phyloP scores from a whole-genome alignment of 495 filamentous ascomycete species.

The Hyaloscypha finlandica region DNA sequence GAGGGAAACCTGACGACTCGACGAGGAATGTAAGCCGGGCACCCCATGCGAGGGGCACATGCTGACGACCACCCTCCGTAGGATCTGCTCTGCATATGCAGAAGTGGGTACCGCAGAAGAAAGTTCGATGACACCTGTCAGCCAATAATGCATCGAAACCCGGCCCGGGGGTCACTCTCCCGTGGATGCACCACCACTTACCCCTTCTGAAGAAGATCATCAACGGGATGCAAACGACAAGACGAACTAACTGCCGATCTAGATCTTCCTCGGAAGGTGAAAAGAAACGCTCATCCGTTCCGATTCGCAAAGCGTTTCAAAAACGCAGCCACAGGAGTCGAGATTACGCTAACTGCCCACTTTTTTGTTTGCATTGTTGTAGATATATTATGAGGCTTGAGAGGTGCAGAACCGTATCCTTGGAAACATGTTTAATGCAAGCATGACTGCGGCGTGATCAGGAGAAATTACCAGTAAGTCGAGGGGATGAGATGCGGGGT shows the following conservation, averaged over 20 bases:
- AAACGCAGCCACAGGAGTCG: neutral
- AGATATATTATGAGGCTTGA: neutral
- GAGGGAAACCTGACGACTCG: too few relatives aligned
- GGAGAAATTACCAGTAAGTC: neutral
- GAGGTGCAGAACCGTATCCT: neutral
- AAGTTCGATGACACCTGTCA: neutral
- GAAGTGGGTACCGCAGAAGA: neutral
- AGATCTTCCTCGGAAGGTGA: neutral
- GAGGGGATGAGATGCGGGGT: neutral
- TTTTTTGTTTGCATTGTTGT: neutral
- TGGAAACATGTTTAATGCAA: neutral
- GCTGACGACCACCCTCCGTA: neutral
- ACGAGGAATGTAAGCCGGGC: neutral
- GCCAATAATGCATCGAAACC: neutral
- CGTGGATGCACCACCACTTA: neutral
- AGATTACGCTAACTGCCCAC: neutral
- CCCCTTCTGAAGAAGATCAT: neutral
- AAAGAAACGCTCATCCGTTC: neutral
- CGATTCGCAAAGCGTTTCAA: neutral
- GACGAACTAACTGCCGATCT: neutral
- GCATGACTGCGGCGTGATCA: neutral
- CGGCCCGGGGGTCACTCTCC: neutral
- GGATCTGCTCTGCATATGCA: neutral
- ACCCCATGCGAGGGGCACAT: neutral
- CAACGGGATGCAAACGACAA: neutral